Conservation (phyloP, 768 basidiomycete genomes). For the Megacollybia marginata region DNA sequence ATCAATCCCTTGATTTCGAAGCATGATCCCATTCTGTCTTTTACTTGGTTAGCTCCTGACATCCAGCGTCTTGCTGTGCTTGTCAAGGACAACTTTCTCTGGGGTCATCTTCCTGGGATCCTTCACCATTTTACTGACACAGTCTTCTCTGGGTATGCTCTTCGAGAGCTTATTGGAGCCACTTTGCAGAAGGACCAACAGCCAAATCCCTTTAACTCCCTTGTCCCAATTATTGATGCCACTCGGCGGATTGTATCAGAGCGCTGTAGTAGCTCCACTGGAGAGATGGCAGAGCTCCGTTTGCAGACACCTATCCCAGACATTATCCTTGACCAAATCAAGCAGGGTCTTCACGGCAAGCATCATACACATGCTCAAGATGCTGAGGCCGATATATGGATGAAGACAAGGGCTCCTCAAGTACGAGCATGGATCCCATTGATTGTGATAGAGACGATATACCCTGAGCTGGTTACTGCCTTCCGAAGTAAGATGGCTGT, state of each 20-base stretch:
- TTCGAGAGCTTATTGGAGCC: neutral
- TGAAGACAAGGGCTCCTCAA: too few relatives aligned
- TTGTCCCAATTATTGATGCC: neutral
- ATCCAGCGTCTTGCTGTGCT: neutral
- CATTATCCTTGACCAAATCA: too few relatives aligned
- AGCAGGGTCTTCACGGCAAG: too few relatives aligned
- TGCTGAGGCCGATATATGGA: neutral
- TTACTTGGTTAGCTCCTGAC: too few relatives aligned
- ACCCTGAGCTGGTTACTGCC: neutral
- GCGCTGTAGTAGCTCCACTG: neutral
- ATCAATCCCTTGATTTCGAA: slow-evolving; percentile 20
- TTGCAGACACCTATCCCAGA: too few relatives aligned
- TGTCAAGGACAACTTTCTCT: neutral
- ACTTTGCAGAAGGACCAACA: neutral
- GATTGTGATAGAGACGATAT: neutral
- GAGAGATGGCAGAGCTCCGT: too few relatives aligned
- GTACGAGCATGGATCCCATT: neutral
- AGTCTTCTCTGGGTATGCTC: neutral
- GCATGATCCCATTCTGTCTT: too few relatives aligned
- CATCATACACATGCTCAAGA: neutral
- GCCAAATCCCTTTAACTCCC: neutral
- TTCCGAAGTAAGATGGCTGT: too few relatives aligned
- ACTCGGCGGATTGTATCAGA: neutral
- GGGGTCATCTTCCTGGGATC: neutral
- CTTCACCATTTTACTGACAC: neutral